These are phyloP conservation scores for Macrophomina phaseolina DNA, from an alignment of 2,329 filamentous ascomycete species.

Conservation along the genomic window DNA sequence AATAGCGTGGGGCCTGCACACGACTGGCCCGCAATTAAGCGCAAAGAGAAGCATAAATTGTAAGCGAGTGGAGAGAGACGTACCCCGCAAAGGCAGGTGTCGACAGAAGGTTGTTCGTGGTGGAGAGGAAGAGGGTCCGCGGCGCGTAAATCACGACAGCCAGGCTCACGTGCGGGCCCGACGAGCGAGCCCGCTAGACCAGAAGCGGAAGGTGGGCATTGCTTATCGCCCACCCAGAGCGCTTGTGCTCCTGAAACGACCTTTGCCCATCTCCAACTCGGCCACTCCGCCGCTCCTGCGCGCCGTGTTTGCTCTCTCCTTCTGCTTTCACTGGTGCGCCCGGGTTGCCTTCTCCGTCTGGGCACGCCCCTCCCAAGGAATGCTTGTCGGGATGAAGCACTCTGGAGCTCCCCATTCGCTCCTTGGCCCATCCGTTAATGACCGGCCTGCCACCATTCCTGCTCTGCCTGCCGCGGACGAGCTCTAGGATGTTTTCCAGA, in stretches of 20 bases:
- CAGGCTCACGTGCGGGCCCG: neutral
- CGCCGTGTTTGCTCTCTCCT: neutral
- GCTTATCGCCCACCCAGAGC: conserved; percentile 11
- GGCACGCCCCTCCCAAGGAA: conserved; percentile 31
- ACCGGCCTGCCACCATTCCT: neutral
- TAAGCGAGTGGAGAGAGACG: neutral
- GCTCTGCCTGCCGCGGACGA: neutral
- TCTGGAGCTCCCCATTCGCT: conserved; percentile 17
- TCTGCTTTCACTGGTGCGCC: conserved; percentile 32
- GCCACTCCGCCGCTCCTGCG: neutral
- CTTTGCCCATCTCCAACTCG: conserved; percentile 6
- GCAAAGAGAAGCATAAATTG: neutral
- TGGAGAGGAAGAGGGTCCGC: neutral
- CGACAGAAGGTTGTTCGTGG: conserved; percentile 1
- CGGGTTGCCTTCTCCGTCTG: conserved; percentile 27
- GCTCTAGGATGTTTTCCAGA: conserved; percentile 6
- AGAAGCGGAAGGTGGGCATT: neutral
- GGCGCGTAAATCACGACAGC: neutral
- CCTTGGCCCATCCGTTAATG: conserved; percentile 8
- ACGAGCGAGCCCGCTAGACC: neutral
- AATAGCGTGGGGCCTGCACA: neutral
- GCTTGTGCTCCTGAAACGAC: conserved; percentile 6
- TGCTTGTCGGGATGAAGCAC: conserved; percentile 13
- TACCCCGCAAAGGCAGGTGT: conserved; percentile 19
- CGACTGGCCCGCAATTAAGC: neutral